Conservation (phyloP, 257 asterid species). For the Apocynum venetum region DNA sequence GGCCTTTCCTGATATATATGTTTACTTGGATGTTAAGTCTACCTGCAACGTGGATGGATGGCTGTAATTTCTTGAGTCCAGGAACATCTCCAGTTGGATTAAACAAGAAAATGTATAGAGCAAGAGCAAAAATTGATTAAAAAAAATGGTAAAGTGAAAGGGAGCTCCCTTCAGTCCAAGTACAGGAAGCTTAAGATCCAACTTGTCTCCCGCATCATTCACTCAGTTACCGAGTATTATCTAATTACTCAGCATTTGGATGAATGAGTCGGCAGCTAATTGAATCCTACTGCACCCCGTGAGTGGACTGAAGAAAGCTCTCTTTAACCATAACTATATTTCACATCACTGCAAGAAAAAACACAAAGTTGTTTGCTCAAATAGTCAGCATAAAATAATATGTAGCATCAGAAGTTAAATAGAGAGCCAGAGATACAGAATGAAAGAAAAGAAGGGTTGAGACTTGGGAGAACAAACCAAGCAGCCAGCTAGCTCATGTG, state of each 20-base stretch:
- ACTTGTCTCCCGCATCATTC: slow-evolving; percentile 92
- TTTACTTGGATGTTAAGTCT: background rate
- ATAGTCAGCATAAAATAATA: no score
- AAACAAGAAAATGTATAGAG: background rate
- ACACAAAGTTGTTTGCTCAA: no score
- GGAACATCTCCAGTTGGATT: background rate
- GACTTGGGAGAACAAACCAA: no score
- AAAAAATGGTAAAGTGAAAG: slow-evolving; percentile 20
- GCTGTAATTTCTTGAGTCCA: background rate
- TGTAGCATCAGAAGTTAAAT: no score
- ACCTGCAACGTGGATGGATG: background rate
- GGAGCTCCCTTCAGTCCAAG: slow-evolving; percentile 99
- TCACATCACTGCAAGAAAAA: slow-evolving; percentile 45
- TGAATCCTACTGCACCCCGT: slow-evolving; percentile 58
- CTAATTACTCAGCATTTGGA: slow-evolving; percentile 60
- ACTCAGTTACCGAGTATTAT: slow-evolving; percentile 45
- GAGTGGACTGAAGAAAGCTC: slow-evolving; percentile 98
- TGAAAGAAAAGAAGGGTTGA: background rate
- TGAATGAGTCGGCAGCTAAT: slow-evolving; percentile 99
- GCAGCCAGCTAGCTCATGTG: slow-evolving; percentile 2
- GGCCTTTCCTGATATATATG: no score
- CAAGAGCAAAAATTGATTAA: background rate
- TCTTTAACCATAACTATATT: slow-evolving; percentile 24
- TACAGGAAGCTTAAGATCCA: slow-evolving; percentile 61
- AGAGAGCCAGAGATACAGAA: no score